Evolutionary conservation across 2,329 filamentous ascomycete genomes (phyloP).

Genomic region (Fusarium falciforme): DNA sequence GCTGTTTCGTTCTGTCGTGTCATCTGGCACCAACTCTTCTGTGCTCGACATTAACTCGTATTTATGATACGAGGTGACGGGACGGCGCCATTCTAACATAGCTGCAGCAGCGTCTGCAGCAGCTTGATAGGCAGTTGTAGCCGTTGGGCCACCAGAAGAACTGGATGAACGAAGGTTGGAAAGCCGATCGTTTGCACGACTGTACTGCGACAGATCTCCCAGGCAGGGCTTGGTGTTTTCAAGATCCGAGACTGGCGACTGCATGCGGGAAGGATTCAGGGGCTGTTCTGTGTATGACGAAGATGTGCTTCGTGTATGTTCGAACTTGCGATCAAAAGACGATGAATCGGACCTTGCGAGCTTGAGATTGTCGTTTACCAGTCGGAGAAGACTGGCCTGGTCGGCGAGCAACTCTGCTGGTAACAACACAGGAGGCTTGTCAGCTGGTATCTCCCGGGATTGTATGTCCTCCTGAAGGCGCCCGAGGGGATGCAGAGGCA

Average conservation of each 20-base stretch:
- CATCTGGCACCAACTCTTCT: slow-evolving; percentile 37
- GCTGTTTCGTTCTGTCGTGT: slow-evolving; percentile 17
- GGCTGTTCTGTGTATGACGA: slow-evolving; percentile 47
- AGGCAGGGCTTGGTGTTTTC: slow-evolving; percentile 40
- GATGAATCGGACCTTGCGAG: slow-evolving; percentile 14
- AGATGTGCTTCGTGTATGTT: slow-evolving; percentile 43
- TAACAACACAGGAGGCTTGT: neutral
- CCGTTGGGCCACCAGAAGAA: slow-evolving; percentile 23
- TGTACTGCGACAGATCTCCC: slow-evolving; percentile 46
- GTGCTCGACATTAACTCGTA: slow-evolving; percentile 44
- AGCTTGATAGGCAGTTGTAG: slow-evolving; percentile 5
- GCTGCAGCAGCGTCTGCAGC: slow-evolving; percentile 41
- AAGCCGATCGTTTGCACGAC: slow-evolving; percentile 43
- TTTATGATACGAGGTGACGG: slow-evolving; percentile 36
- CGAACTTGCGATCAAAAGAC: slow-evolving; percentile 12
- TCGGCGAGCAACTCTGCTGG: slow-evolving; percentile 28
- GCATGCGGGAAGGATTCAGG: slow-evolving; percentile 30
- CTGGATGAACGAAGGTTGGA: slow-evolving; percentile 47
- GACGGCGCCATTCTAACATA: slow-evolving; percentile 42
- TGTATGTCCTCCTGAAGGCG: slow-evolving; percentile 20
- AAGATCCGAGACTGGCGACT: slow-evolving; percentile 44
- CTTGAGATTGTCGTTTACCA: slow-evolving; percentile 31
- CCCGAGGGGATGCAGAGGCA: slow-evolving; percentile 5
- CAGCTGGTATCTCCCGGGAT: slow-evolving; percentile 13
- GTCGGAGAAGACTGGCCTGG: slow-evolving; percentile 26